These are phyloP conservation scores for Penicillium paneum DNA, from an alignment of 2,329 filamentous ascomycete genomes.

Conservation along the genomic window DNA sequence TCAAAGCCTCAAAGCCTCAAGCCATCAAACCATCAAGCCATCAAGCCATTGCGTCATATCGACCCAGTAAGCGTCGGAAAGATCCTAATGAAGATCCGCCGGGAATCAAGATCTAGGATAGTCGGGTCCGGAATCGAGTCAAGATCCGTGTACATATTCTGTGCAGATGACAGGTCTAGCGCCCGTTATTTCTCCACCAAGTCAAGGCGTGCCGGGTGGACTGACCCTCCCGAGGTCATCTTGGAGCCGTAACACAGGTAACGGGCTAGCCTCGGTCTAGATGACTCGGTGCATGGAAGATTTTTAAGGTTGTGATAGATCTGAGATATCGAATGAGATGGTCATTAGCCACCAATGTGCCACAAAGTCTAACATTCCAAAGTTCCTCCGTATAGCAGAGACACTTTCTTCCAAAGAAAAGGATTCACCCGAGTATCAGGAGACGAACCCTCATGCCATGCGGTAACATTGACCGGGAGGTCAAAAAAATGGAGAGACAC, in stretches of 20 bases:
- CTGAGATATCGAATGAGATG: not conserved
- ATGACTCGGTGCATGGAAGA: not conserved
- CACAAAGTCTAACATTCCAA: not conserved
- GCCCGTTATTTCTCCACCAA: conserved; percentile 9
- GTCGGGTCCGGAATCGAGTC: conserved; percentile 10
- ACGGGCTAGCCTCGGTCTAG: not conserved
- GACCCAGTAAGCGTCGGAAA: not conserved
- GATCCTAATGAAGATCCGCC: conserved; percentile 3
- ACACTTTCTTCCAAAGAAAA: no score
- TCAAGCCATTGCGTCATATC: not conserved
- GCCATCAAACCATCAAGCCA: no score
- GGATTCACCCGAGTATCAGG: not conserved
- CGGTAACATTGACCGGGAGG: conserved; percentile 9
- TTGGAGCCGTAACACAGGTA: not conserved
- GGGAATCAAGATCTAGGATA: conserved; percentile 12
- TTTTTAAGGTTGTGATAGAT: not conserved
- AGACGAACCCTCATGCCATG: conserved; percentile 4
- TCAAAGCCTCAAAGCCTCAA: no score
- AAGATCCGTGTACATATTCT: conserved; percentile 2
- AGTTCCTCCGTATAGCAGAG: not conserved
- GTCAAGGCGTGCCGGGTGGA: conserved; percentile 12
- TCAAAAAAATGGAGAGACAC: conserved; percentile 1
- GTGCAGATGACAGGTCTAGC: conserved; percentile 8
- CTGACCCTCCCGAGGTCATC: conserved; percentile 4
- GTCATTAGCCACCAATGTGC: not conserved